Percentiles rank a stretch among this genome's conserved stretches.
phyloP scores from a whole-genome alignment of 148 eudicot genomes.

The Polygonum aviculare region DNA sequence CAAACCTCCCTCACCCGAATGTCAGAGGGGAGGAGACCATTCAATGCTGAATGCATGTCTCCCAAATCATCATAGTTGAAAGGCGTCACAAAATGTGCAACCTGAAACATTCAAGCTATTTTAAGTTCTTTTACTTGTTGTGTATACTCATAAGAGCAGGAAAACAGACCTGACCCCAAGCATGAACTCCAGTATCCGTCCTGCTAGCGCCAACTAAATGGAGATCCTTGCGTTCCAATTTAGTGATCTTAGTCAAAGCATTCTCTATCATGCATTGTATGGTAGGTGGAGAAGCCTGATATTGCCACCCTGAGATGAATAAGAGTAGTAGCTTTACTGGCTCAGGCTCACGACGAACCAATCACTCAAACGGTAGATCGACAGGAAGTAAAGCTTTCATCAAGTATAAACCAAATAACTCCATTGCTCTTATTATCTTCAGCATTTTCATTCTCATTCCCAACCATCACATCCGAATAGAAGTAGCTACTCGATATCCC shows the following conservation, averaged over 20 bases:
- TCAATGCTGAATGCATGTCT: constrained; percentile 61
- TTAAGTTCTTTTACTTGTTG: constrained; percentile 13
- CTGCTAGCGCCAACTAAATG: constrained; percentile 78
- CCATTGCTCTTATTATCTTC: constrained; percentile 2
- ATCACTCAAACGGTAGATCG: background rate
- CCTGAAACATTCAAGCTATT: constrained; percentile 42
- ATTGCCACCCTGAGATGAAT: constrained; percentile 72
- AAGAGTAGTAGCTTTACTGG: background rate
- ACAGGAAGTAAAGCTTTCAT: background rate
- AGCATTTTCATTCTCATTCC: background rate
- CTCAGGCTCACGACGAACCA: background rate
- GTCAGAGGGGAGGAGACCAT: constrained; percentile 88
- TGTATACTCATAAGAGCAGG: background rate
- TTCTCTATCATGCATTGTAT: constrained; percentile 65
- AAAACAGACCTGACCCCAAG: constrained; percentile 81
- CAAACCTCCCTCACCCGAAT: constrained; percentile 73
- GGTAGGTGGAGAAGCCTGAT: constrained; percentile 76
- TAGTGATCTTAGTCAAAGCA: constrained; percentile 57
- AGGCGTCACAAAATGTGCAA: constrained; percentile 88
- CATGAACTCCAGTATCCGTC: constrained; percentile 95
- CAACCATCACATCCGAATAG: background rate
- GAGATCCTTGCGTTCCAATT: constrained; percentile 57
- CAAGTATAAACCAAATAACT: background rate
- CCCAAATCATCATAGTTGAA: constrained; percentile 75
- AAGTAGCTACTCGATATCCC: background rate